Evolutionary conservation across 2,329 filamentous ascomycete genomes (phyloP).

Genomic region (Curvularia eragrostidis): DNA sequence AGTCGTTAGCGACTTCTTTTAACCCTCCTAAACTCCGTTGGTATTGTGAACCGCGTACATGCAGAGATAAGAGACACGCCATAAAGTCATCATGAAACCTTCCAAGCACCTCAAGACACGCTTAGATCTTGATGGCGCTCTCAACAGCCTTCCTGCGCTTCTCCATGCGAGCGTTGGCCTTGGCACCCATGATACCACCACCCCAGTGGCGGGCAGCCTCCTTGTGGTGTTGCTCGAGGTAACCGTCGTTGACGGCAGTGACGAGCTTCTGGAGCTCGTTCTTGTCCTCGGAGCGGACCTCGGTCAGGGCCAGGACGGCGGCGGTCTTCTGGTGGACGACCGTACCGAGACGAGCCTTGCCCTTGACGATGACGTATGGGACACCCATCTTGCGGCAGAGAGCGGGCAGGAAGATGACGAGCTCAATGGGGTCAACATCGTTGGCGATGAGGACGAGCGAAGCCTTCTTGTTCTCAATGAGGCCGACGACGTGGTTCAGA

Average conservation of each 20-base stretch:
- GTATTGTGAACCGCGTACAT: slow-evolving; percentile 50
- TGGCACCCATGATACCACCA: slow-evolving; percentile 98
- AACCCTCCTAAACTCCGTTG: slow-evolving; percentile 51
- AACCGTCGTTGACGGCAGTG: slow-evolving; percentile 96
- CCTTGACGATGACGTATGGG: slow-evolving; percentile 98
- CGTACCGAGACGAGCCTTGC: slow-evolving; percentile 98
- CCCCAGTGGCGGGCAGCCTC: slow-evolving; percentile 93
- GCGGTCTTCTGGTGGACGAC: slow-evolving; percentile 99
- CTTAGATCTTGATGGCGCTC: slow-evolving; percentile 96
- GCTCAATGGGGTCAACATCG: slow-evolving; percentile 99
- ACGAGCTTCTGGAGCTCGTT: slow-evolving; percentile 96
- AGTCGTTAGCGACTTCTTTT: slow-evolving; percentile 45
- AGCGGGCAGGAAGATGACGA: slow-evolving; percentile 98
- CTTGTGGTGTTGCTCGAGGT: slow-evolving; percentile 88
- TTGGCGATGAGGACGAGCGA: slow-evolving; percentile 97
- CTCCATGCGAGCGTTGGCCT: slow-evolving; percentile 78
- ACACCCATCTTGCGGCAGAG: slow-evolving; percentile 99
- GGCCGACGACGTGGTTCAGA: slow-evolving; percentile 86
- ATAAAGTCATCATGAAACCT: slow-evolving; percentile 41
- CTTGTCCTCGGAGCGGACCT: slow-evolving; percentile 99
- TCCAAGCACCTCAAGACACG: slow-evolving; percentile 32
- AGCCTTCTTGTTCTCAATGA: slow-evolving; percentile 92
- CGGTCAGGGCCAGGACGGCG: slow-evolving; percentile 92
- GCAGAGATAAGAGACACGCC: slow-evolving; percentile 51
- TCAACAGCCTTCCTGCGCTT: slow-evolving; percentile 97